These are phyloP conservation scores for Rhypophila decipiens DNA, from an alignment of 495 filamentous ascomycete species.

Conservation along the genomic window DNA sequence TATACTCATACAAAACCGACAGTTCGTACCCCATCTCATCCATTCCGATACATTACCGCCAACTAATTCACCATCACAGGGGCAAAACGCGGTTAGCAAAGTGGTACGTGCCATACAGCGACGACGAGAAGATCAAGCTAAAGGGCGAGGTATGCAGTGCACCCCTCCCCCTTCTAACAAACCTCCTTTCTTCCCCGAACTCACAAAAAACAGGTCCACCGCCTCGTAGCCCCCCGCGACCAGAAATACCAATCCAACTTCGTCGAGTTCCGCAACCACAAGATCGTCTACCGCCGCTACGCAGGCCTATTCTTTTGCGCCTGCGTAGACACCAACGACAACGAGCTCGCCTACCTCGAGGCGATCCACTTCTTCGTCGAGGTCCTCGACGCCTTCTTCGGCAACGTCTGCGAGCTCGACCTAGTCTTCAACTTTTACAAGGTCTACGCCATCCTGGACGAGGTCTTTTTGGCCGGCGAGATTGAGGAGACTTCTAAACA, in stretches of 20 bases:
- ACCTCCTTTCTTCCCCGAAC: background rate
- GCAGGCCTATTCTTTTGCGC: conserved; percentile 98
- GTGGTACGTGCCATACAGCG: conserved; percentile 97
- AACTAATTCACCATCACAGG: too few relatives aligned
- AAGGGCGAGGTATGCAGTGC: conserved; percentile 75
- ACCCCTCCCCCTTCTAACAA: too few relatives aligned
- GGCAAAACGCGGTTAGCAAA: conserved; percentile 98
- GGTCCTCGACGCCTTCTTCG: conserved; percentile 96
- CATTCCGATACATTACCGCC: background rate
- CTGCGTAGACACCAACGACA: conserved; percentile 98
- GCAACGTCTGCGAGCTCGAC: conserved; percentile 98
- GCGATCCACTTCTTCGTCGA: conserved; percentile 99
- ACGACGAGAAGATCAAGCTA: conserved; percentile 93
- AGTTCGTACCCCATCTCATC: conserved; percentile 45
- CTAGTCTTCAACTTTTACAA: conserved; percentile 99
- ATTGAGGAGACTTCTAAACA: conserved; percentile 99
- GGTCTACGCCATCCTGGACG: conserved; percentile 97
- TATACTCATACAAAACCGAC: conserved; percentile 93
- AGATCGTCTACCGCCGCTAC: conserved; percentile 95
- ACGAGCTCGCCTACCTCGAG: conserved; percentile 94
- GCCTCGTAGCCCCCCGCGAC: conserved; percentile 91
- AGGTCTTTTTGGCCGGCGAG: conserved; percentile 90
- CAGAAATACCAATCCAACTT: conserved; percentile 99
- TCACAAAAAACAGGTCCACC: conserved; percentile 63
- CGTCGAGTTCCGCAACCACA: conserved; percentile 88